phyloP scores from a whole-genome alignment of 2,329 filamentous ascomycete species.

The Sclerotinia subarctica region DNA sequence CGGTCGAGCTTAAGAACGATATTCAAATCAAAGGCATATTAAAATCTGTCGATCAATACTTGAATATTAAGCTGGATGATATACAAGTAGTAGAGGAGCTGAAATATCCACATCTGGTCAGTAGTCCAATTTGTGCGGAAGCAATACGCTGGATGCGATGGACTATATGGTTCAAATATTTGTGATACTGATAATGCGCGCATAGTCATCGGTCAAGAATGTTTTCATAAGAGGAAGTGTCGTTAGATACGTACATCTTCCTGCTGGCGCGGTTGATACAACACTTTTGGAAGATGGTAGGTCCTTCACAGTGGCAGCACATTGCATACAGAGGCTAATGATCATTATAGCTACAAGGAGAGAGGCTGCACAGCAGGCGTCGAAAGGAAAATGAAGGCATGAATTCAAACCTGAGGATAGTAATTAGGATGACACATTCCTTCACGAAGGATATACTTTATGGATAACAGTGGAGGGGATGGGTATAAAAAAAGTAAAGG shows the following conservation, averaged over 20 bases:
- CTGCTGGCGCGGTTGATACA: constrained; percentile 64
- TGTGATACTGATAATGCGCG: constrained; percentile 22
- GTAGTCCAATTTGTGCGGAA: constrained; percentile 24
- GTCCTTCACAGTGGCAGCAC: constrained; percentile 23
- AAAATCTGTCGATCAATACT: constrained; percentile 97
- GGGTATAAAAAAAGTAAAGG: background rate
- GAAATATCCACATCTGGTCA: constrained; percentile 88
- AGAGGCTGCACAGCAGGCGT: constrained; percentile 50
- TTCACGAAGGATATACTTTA: background rate
- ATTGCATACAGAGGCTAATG: constrained; percentile 22
- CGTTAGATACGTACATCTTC: constrained; percentile 70
- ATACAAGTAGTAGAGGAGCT: constrained; percentile 89
- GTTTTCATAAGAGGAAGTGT: constrained; percentile 74
- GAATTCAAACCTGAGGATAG: background rate
- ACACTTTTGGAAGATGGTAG: constrained; percentile 67
- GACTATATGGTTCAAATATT: background rate
- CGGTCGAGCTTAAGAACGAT: constrained; percentile 98
- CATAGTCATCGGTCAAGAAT: constrained; percentile 68
- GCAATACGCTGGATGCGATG: background rate
- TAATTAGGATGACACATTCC: background rate
- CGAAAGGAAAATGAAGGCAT: constrained; percentile 46
- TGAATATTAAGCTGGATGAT: constrained; percentile 98
- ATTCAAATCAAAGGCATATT: constrained; percentile 93
- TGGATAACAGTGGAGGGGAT: background rate
- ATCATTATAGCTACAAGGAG: constrained; percentile 30